Conservation (phyloP, 1,284 basidiomycete species). For the Heterobasidion annosum region DNA sequence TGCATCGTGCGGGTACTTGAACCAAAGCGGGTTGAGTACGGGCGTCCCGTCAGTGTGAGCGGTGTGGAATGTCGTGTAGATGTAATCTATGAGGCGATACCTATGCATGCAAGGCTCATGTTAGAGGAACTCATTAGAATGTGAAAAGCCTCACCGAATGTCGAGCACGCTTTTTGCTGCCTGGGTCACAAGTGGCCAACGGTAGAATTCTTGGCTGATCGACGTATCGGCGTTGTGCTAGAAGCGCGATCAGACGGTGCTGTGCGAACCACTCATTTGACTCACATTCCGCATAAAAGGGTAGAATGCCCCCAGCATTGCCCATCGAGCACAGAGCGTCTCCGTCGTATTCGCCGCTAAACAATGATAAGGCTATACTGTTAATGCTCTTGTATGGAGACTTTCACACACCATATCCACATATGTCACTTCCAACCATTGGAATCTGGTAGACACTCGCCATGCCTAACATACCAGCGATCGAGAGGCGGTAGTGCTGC, state of each 20-base stretch:
- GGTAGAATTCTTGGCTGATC: slow-evolving; percentile 61
- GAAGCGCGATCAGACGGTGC: background rate
- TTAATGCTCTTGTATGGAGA: background rate
- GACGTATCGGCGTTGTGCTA: slow-evolving; percentile 49
- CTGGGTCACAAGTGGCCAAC: slow-evolving; percentile 47
- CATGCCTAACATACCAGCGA: slow-evolving; percentile 56
- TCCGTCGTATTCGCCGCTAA: slow-evolving; percentile 51
- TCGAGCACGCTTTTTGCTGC: slow-evolving; percentile 55
- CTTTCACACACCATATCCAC: slow-evolving; percentile 42
- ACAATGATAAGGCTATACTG: background rate
- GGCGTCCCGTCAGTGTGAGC: slow-evolving; percentile 53
- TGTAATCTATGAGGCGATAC: slow-evolving; percentile 62
- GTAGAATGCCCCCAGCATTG: slow-evolving; percentile 60
- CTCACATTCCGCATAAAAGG: slow-evolving; percentile 65
- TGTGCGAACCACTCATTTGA: slow-evolving; percentile 1
- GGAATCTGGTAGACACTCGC: slow-evolving; percentile 56
- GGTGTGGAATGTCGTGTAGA: slow-evolving; percentile 63
- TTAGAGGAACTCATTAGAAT: background rate
- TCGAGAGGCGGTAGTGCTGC: slow-evolving; percentile 49
- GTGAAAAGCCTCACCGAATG: slow-evolving; percentile 32
- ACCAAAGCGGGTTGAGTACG: slow-evolving; percentile 53
- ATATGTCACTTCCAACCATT: slow-evolving; percentile 65
- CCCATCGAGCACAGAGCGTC: slow-evolving; percentile 59
- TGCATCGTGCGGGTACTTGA: slow-evolving; percentile 53
- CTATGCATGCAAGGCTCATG: slow-evolving; percentile 18